phyloP scores from a whole-genome alignment of 2,329 filamentous ascomycete genomes.

The Lasiodiplodia sp. region DNA sequence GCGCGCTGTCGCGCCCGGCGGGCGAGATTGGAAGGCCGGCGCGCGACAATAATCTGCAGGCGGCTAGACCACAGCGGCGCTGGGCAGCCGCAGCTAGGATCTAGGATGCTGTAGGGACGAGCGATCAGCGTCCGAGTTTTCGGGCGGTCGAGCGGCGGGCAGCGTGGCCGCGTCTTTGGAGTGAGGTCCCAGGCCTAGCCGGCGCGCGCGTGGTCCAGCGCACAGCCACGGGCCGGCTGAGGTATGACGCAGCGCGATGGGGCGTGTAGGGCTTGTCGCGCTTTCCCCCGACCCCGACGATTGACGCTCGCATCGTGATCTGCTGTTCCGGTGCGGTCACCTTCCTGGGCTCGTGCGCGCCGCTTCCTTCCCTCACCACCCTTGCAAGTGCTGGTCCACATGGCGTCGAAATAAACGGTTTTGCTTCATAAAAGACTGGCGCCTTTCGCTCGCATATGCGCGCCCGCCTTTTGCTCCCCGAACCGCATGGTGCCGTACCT shows the following conservation, averaged over 20 bases:
- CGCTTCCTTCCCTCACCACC: slow-evolving; percentile 27
- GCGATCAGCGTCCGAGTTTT: slow-evolving; percentile 36
- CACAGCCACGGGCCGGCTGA: slow-evolving; percentile 22
- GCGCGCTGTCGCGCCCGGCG: slow-evolving; percentile 5
- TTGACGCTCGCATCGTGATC: slow-evolving; percentile 28
- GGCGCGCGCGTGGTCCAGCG: slow-evolving; percentile 23
- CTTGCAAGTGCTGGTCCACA: slow-evolving; percentile 28
- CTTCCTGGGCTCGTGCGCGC: slow-evolving; percentile 26
- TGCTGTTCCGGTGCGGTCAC: slow-evolving; percentile 26
- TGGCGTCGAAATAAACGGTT: slow-evolving; percentile 29
- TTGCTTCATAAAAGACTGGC: slow-evolving; percentile 28
- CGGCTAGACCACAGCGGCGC: slow-evolving; percentile 15
- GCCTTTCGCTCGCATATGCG: slow-evolving; percentile 26
- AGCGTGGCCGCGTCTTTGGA: slow-evolving; percentile 30
- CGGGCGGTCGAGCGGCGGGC: slow-evolving; percentile 41
- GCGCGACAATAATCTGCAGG: slow-evolving; percentile 19
- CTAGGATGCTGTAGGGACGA: slow-evolving; percentile 30
- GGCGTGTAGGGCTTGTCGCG: slow-evolving; percentile 25
- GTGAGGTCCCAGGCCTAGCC: slow-evolving; percentile 3
- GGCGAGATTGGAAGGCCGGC: slow-evolving; percentile 20
- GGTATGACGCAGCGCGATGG: slow-evolving; percentile 25
- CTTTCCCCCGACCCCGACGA: slow-evolving; percentile 27
- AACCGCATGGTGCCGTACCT: slow-evolving; percentile 26
- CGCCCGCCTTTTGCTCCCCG: slow-evolving; percentile 24
- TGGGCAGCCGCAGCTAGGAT: slow-evolving; percentile 23